phyloP scores from a whole-genome alignment of 345 rosid genomes.

The Murraya paniculata region DNA sequence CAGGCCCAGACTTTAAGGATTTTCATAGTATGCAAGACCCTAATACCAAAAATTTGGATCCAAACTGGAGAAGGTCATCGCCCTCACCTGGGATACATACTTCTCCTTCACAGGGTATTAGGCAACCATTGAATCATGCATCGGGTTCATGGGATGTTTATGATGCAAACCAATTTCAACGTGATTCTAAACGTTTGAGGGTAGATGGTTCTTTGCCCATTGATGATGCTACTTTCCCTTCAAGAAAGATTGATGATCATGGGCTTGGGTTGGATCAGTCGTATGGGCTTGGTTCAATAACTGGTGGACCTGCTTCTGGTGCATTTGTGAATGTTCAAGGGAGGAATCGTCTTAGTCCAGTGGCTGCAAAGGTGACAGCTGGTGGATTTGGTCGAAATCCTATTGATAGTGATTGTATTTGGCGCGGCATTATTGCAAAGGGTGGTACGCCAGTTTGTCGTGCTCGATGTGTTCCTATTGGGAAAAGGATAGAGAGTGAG shows the following conservation, averaged over 20 bases:
- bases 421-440: slow-evolving; percentile 77
- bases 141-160: slow-evolving; percentile 75
- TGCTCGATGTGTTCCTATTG: slow-evolving; percentile 69
- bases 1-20: slow-evolving; percentile 55
- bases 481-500: slow-evolving; percentile 50
- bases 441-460: slow-evolving; percentile 78
- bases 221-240: slow-evolving; percentile 49
- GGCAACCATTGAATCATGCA: slow-evolving; percentile 47
- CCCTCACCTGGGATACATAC: slow-evolving; percentile 54
- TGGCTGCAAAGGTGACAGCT: slow-evolving; percentile 26
- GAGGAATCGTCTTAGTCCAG: slow-evolving; percentile 44
- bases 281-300: slow-evolving; percentile 43
- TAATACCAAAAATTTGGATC: slow-evolving; percentile 31
- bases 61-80: slow-evolving; percentile 68
- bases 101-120: slow-evolving; percentile 51
- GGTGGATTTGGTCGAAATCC: slow-evolving; percentile 34
- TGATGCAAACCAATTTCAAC: slow-evolving; percentile 53
- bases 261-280: slow-evolving; percentile 43
- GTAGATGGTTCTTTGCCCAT: slow-evolving; percentile 47
- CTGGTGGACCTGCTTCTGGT: slow-evolving; percentile 35
- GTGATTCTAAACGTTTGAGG: slow-evolving; percentile 69
- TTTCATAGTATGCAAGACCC: slow-evolving; percentile 33
- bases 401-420: slow-evolving; percentile 53
- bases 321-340: slow-evolving; percentile 35
- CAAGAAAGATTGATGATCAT: slow-evolving; percentile 50